Evolutionary conservation across 768 basidiomycete genomes (phyloP).

Genomic region (Termitomyces sp.): DNA sequence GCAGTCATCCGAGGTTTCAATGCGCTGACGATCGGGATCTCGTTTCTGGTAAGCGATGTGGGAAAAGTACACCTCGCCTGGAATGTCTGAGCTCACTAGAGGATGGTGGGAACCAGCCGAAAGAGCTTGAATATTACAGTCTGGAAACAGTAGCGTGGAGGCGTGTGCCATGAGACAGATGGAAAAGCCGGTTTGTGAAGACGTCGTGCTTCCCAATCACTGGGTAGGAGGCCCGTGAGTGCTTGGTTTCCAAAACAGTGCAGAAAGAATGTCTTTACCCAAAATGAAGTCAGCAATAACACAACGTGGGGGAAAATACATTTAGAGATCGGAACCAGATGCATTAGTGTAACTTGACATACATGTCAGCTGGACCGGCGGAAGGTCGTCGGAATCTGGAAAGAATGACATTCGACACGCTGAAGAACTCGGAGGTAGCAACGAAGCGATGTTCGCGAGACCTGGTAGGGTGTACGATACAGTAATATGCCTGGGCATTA

Average conservation of each 20-base stretch:
- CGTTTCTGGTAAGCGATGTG: not conserved
- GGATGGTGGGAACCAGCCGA: not conserved
- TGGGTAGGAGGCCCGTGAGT: not conserved
- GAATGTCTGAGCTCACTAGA: not conserved
- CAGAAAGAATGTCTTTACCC: not conserved
- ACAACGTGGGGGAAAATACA: not conserved
- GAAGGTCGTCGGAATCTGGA: too few relatives aligned
- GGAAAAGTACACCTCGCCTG: not conserved
- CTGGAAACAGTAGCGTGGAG: not conserved
- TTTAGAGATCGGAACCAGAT: not conserved
- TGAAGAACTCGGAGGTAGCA: too few relatives aligned
- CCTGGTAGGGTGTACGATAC: too few relatives aligned
- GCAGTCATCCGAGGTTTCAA: not conserved
- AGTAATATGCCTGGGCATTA: too few relatives aligned
- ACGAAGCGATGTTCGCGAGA: too few relatives aligned
- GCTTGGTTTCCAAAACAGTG: not conserved
- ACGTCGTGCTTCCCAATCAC: not conserved
- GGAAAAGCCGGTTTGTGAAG: not conserved
- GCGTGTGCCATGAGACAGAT: not conserved
- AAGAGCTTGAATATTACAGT: not conserved
- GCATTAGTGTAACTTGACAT: too few relatives aligned
- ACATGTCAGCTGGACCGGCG: too few relatives aligned
- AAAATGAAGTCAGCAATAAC: not conserved
- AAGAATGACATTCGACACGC: too few relatives aligned
- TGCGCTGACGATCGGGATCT: not conserved